These are phyloP conservation scores for Ilex paraguariensis DNA, from an alignment of 305 asterid genomes.

Conservation along the genomic window DNA sequence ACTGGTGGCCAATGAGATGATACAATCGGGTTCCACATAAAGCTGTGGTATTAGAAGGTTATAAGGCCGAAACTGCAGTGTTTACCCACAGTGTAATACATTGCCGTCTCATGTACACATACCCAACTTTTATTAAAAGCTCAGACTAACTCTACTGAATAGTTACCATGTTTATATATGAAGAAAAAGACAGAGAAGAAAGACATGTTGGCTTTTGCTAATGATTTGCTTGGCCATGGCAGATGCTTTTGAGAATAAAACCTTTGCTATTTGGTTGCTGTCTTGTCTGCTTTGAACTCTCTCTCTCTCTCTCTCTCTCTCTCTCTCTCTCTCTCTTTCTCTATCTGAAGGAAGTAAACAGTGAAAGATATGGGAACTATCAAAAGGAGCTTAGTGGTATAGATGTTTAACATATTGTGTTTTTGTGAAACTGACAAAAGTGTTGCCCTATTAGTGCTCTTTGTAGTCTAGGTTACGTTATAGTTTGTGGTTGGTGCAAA, in stretches of 20 bases:
- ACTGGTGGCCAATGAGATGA: constrained; percentile 43
- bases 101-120: background rate
- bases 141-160: background rate
- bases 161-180: constrained; percentile 15
- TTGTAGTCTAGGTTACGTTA: too few relatives aligned
- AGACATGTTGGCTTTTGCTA: constrained; percentile 7
- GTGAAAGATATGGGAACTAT: constrained; percentile 13
- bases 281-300: too few relatives aligned
- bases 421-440: too few relatives aligned
- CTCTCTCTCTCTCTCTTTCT: too few relatives aligned
- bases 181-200: constrained; percentile 16
- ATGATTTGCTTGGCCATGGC: background rate
- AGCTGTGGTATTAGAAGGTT: constrained; percentile 4
- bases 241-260: too few relatives aligned
- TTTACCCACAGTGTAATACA: constrained; percentile 3
- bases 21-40: constrained; percentile 11
- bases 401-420: too few relatives aligned
- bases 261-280: too few relatives aligned
- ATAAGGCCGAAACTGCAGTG: constrained; percentile 12
- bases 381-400: constrained; percentile 1
- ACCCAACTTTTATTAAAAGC: background rate
- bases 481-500: too few relatives aligned
- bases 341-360: background rate
- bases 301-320: too few relatives aligned
- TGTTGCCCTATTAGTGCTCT: too few relatives aligned